Base-by-base conservation (phyloP, 2,329 filamentous ascomycete species). In the Fusarium hainanense region DNA sequence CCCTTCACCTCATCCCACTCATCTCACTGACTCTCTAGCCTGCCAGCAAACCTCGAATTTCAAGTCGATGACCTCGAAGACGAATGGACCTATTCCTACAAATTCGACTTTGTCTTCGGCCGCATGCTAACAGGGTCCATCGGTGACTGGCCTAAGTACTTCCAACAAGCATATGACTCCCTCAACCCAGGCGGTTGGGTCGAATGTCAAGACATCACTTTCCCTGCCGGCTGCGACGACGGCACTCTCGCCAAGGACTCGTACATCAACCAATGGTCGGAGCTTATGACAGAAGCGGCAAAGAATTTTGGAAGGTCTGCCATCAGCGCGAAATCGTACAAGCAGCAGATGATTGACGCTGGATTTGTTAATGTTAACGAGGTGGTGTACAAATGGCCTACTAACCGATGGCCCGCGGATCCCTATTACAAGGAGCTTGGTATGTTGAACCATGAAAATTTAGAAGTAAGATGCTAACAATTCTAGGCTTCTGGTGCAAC, bases 331-430 rank as follows among this genome's bases (percentile, higher is more conserved):
- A 69, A 70, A 1, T 46, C 58, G 1, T 80, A 79, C 51, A 76
- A 75, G 52, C 66, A 76, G 43, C 80, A 82, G 56, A 79, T 89
- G 70, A 76, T 78, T 5, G 83, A 84, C 14, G 85, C 83, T 0
- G 88, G 88, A 1, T 89, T 89, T 66, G 77, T 80, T 46, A 82
- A 88, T 56, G 82, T 89, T 0, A 76, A 77, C 0, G 83, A 87
- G 71, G 76, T 80, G 4, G 71, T 84, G 8, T 84, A 80, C 70
- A 85, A 83, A 73, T 83, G 85, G 77, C 86, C 86, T 1, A 80
- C 80, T 34, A 85, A 84, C 68, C 74, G 79, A 13, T 89, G 87
- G 86, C 83, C 85, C 0, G 83, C 82, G 46, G 83, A 87, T 42
- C 79, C 79, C 8, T 81, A 82, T 27, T 80, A 84, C 51, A 89